These are phyloP conservation scores for Peterozyma xylosa DNA, from an alignment of 805 yeast genomes.

Conservation along the genomic window DNA sequence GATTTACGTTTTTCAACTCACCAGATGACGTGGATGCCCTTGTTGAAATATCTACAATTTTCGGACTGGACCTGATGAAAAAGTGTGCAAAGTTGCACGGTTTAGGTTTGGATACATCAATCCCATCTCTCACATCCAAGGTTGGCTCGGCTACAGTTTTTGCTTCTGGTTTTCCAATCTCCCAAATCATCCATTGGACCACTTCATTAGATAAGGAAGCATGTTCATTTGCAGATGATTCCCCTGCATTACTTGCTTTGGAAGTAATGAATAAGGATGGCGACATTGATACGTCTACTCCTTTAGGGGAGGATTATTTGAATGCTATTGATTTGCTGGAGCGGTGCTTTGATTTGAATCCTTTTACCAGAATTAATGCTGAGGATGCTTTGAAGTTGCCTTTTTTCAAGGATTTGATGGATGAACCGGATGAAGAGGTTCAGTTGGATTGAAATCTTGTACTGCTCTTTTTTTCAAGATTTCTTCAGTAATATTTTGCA, in stretches of 20 bases:
- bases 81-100: conserved; percentile 84
- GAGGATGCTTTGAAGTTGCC: conserved; percentile 47
- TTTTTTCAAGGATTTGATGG: conserved; percentile 43
- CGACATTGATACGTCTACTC: conserved; percentile 24
- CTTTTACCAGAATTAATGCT: conserved; percentile 48
- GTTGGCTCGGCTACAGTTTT: no score
- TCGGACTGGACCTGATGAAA: conserved; percentile 68
- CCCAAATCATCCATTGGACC: conserved; percentile 34
- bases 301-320: conserved; percentile 28
- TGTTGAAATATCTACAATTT: conserved; percentile 73
- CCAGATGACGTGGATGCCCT: conserved; percentile 90
- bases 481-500: no score
- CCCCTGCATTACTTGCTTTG: conserved; percentile 63
- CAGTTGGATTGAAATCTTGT: conserved; percentile 3
- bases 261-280: conserved; percentile 38
- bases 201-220: conserved; percentile 40
- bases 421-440: conserved; percentile 12
- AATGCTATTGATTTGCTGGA: conserved; percentile 49
- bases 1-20: conserved; percentile 92
- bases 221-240: conserved; percentile 60
- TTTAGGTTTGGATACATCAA: conserved; percentile 66
- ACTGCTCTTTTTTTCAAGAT: no score
- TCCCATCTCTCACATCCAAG: conserved; percentile 41
- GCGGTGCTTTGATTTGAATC: conserved; percentile 52
- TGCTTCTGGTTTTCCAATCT: conserved; percentile 24